phyloP scores from a whole-genome alignment of 805 yeast species.

The Cyberlindnera euphorbiiphila region DNA sequence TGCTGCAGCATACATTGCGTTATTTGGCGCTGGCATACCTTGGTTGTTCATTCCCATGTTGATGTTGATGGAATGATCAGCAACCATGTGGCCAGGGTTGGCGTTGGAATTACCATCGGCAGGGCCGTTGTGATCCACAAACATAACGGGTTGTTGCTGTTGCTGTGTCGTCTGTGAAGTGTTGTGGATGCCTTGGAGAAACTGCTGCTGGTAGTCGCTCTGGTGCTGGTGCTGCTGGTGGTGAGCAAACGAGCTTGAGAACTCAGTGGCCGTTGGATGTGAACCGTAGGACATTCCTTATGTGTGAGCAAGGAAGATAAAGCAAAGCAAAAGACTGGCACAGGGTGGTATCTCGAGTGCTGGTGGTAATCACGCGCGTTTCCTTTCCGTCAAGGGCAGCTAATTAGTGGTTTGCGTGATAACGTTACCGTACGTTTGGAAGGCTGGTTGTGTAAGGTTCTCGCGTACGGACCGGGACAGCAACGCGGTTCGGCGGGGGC shows the following conservation, averaged over 20 bases:
- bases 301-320: too few relatives aligned
- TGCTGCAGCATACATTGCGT: constrained; percentile 6
- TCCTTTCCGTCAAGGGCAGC: too few relatives aligned
- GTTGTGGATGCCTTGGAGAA: not conserved
- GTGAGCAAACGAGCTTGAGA: constrained; percentile 2
- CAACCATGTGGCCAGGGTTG: too few relatives aligned
- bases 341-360: too few relatives aligned
- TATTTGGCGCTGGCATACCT: not conserved
- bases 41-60: not conserved
- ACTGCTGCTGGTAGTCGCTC: constrained; percentile 2
- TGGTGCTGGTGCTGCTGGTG: constrained; percentile 4
- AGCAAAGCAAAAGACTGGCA: not conserved
- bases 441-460: too few relatives aligned
- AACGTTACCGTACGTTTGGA: too few relatives aligned
- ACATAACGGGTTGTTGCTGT: constrained; percentile 1
- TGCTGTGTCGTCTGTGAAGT: constrained; percentile 1
- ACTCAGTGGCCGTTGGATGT: constrained; percentile 2
- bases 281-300: constrained; percentile 8
- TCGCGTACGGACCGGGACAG: too few relatives aligned
- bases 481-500: too few relatives aligned
- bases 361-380: too few relatives aligned
- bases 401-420: too few relatives aligned
- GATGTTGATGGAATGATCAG: constrained; percentile 1
- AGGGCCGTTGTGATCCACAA: constrained; percentile 6
- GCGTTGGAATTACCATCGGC: too few relatives aligned